These are phyloP conservation scores for Gynandropsis gynandra DNA, from an alignment of 345 rosid species.

Conservation along the genomic window DNA sequence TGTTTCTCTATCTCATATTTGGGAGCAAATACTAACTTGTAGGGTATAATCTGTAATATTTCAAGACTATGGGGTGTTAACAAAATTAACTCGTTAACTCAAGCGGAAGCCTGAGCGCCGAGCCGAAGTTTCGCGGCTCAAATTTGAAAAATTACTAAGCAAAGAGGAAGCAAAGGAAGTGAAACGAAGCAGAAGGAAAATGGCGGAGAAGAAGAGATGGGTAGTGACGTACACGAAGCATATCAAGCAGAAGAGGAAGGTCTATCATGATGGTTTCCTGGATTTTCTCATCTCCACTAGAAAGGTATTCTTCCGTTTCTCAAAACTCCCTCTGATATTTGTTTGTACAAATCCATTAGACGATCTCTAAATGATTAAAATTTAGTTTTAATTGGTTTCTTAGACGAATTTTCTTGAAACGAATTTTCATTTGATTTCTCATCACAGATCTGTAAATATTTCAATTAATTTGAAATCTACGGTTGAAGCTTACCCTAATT, in stretches of 20 bases:
- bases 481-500: too few relatives aligned
- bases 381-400: too few relatives aligned
- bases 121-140: not conserved
- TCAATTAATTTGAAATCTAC: not conserved
- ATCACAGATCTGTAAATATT: not conserved
- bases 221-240: slow-evolving; percentile 76
- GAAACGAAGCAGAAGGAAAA: slow-evolving; percentile 11
- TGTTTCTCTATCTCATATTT: too few relatives aligned
- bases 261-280: slow-evolving; percentile 73
- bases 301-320: slow-evolving; percentile 41
- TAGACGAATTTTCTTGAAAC: too few relatives aligned
- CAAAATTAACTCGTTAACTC: not conserved
- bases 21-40: too few relatives aligned
- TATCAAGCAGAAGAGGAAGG: slow-evolving; percentile 69
- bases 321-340: not conserved
- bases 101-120: slow-evolving; percentile 3
- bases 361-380: not conserved
- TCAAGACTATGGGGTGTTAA: too few relatives aligned
- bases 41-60: too few relatives aligned
- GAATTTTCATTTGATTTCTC: not conserved
- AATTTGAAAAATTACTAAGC: not conserved
- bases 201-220: slow-evolving; percentile 59
- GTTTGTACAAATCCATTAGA: not conserved
- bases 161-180: not conserved
- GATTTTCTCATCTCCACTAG: slow-evolving; percentile 37